Percentiles rank a stretch among this genome's conserved stretches.
phyloP scores from a whole-genome alignment of 2,329 filamentous ascomycete genomes.

The Claviceps capensis region DNA sequence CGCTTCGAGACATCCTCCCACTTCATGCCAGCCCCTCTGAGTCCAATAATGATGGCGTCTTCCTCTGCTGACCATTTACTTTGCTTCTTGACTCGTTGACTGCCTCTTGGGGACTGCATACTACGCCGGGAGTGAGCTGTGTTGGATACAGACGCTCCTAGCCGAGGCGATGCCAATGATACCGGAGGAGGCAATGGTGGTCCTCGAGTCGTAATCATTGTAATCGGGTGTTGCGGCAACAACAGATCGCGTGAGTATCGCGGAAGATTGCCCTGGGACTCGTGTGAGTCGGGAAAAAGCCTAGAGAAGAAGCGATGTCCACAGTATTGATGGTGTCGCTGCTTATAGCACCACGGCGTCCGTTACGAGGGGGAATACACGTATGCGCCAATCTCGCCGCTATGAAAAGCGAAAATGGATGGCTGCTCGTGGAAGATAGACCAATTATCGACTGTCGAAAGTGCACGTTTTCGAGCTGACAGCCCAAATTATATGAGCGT shows the following conservation, averaged over 20 bases:
- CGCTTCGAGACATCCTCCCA: slow-evolving; percentile 97
- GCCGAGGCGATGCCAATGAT: slow-evolving; percentile 1
- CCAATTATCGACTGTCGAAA: slow-evolving; percentile 26
- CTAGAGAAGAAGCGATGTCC: slow-evolving; percentile 89
- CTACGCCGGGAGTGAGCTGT: slow-evolving; percentile 17
- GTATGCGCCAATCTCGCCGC: slow-evolving; percentile 16
- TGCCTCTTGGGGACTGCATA: slow-evolving; percentile 34
- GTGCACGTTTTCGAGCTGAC: slow-evolving; percentile 23
- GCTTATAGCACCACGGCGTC: slow-evolving; percentile 13
- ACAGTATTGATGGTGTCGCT: slow-evolving; percentile 48
- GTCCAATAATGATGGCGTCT: slow-evolving; percentile 83
- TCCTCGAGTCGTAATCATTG: slow-evolving; percentile 8
- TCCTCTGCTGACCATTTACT: slow-evolving; percentile 95
- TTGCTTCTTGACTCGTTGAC: slow-evolving; percentile 78
- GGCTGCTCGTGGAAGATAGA: slow-evolving; percentile 29
- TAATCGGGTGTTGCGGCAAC: slow-evolving; percentile 11
- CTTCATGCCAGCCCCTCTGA: slow-evolving; percentile 86
- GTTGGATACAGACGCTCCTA: slow-evolving; percentile 21
- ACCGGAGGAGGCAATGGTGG: slow-evolving; percentile 10
- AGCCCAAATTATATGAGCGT: slow-evolving; percentile 8
- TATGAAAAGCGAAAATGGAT: slow-evolving; percentile 16
- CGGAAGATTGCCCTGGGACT: slow-evolving; percentile 41
- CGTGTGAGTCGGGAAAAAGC: slow-evolving; percentile 60
- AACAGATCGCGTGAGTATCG: slow-evolving; percentile 13
- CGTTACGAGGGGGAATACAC: slow-evolving; percentile 17